Evolutionary conservation across 164 flowering plant species (phyloP), one percentile per base, ranked within the genome.

Genomic region (Buxus sempervirens): DNA sequence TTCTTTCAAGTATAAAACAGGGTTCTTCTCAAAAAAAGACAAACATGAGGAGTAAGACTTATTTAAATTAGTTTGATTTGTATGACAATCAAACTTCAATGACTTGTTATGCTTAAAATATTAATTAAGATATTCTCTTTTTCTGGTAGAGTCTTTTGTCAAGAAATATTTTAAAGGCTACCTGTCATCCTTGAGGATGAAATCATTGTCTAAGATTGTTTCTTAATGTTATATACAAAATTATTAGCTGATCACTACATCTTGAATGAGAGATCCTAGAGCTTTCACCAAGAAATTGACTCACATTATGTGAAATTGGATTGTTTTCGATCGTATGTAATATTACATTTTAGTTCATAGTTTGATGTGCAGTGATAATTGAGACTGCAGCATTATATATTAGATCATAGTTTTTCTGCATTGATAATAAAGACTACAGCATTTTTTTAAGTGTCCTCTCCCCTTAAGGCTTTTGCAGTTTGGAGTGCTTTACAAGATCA

Each of bases 11-110:
- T 74, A 77, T 73, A 82, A 82, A 67, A 64, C 68, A 48, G 75
- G 81, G n/a, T 68, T 74, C 54, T 82, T 80, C 72, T 71, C 82
- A 26, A 78, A 56, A 64, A 80, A 80, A 62, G 77, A 70, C 27
- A 66, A 76, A 19, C 73, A 63, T 61, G 78, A 77, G 26, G 81
- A 77, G 85, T 82, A 79, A 72, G 82, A 75, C 51, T 48, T 51
- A 49, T 38, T 53, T 62, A 54, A n/a, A 32, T 36, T 48, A 25
- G 24, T 42, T 59, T 54, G 0, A 66, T 36, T 0, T 23, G 8
- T 1, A 19, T 18, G 14, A 19, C 20, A 9, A n/a, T 28, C 22
- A 22, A 13, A 19, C 5, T 32, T 32, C 38, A 32, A 32, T 3
- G 3, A 3, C 38, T 32, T 32, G 7, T 32, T 32, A 32, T 32